These are phyloP conservation scores for Aspergillus felis DNA, from an alignment of 2,329 filamentous ascomycete genomes.

Conservation along the genomic window DNA sequence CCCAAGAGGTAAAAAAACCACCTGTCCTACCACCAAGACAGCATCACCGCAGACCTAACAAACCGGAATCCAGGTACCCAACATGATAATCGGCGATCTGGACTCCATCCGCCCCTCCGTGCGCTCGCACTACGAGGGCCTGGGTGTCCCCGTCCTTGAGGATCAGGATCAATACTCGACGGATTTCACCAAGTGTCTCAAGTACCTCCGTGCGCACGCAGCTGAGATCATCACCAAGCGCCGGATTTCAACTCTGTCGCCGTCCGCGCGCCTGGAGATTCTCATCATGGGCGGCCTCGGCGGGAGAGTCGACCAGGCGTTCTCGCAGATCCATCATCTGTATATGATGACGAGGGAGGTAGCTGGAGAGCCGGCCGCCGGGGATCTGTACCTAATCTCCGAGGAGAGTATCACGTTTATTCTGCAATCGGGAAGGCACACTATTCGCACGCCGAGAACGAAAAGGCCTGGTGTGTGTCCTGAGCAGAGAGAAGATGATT, in stretches of 20 bases:
- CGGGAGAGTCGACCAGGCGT: constrained; percentile 86
- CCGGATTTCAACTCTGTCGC: neutral
- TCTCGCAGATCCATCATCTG: constrained; percentile 84
- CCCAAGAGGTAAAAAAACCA: constrained; percentile 26
- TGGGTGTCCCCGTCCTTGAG: constrained; percentile 60
- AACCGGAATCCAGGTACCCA: constrained; percentile 47
- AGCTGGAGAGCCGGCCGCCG: constrained; percentile 26
- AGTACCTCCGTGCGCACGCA: constrained; percentile 49
- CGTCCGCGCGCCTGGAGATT: constrained; percentile 53
- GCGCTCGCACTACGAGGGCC: constrained; percentile 61
- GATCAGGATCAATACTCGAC: constrained; percentile 82
- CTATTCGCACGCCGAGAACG: constrained; percentile 58
- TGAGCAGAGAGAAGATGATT: constrained; percentile 25
- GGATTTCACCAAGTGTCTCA: constrained; percentile 82
- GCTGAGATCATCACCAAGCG: constrained; percentile 20
- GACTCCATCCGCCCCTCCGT: constrained; percentile 71
- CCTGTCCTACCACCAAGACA: neutral
- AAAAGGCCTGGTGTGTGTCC: constrained; percentile 12
- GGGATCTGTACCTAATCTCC: constrained; percentile 73
- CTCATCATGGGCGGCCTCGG: constrained; percentile 79
- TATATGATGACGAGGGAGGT: constrained; percentile 48
- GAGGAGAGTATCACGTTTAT: constrained; percentile 79
- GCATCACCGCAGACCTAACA: constrained; percentile 4
- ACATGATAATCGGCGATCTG: constrained; percentile 82
- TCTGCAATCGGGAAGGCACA: constrained; percentile 65